These are phyloP conservation scores for Scenedesmus sp. DNA, from an alignment of 163 green algal genomes.

Conservation along the genomic window DNA sequence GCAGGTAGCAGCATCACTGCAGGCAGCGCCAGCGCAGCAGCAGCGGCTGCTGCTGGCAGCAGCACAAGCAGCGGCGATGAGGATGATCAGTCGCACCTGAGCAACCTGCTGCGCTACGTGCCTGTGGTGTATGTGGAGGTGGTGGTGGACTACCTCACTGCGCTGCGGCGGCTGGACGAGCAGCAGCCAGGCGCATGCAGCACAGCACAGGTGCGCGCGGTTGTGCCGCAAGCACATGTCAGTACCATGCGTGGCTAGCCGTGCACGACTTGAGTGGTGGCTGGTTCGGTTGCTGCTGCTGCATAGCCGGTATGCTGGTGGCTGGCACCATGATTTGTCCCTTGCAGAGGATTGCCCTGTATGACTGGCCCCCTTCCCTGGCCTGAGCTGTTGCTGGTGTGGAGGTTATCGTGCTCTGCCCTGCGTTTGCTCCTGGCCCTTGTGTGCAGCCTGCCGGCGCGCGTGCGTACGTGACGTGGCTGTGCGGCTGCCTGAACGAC, in stretches of 20 bases:
- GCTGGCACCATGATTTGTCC: not conserved
- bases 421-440: not conserved
- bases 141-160: conserved; percentile 64
- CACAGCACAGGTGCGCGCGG: not conserved
- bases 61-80: too few species aligned
- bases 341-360: not conserved
- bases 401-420: too few species aligned
- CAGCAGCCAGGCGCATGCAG: not conserved
- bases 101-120: conserved; percentile 75
- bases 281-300: not conserved
- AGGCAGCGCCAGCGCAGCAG: not conserved
- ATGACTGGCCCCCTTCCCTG: not conserved
- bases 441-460: not conserved
- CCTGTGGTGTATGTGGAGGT: conserved; percentile 81
- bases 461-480: conserved; percentile 2
- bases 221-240: not conserved
- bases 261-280: not conserved
- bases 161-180: conserved; percentile 31
- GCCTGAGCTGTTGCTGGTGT: not conserved
- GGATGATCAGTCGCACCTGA: not conserved
- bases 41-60: not conserved
- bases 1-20: not conserved
- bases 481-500: conserved; percentile 53
- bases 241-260: not conserved
- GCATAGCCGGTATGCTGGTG: not conserved